Percentiles rank a stretch among this genome's conserved stretches.
Evolutionary conservation across 257 asterid genomes (phyloP).

Genomic region (Scutellaria galericulata): DNA sequence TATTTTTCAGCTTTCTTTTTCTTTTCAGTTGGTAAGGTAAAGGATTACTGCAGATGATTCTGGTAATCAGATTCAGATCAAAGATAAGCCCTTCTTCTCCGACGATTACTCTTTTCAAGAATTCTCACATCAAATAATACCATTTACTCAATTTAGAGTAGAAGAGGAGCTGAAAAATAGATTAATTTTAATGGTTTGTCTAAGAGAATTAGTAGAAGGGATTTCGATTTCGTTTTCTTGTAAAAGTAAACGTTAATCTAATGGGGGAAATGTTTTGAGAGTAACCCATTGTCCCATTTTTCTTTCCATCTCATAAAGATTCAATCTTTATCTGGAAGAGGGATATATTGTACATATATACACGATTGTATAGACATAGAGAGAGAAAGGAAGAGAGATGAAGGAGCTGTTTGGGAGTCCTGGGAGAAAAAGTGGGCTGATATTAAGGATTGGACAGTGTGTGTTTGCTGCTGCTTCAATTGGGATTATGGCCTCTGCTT

Average conservation of each 20-base stretch:
- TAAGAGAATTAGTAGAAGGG: constrained; percentile 30
- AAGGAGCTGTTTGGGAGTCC: constrained; percentile 87
- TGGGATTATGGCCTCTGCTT: constrained; percentile 80
- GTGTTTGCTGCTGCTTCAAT: constrained; percentile 60
- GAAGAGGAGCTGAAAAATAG: constrained; percentile 9
- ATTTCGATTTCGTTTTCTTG: constrained; percentile 19
- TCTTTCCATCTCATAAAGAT: constrained; percentile 46
- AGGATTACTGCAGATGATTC: constrained; percentile 30
- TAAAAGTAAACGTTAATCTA: constrained; percentile 13
- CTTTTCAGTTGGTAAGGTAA: constrained; percentile 33
- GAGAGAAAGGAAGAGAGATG: constrained; percentile 49
- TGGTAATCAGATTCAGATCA: constrained; percentile 38
- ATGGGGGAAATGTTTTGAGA: constrained; percentile 46
- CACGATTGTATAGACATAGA: constrained; percentile 9
- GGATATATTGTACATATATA: constrained; percentile 29
- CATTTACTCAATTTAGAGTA: constrained; percentile 6
- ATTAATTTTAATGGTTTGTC: background rate
- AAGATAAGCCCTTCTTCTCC: constrained; percentile 32
- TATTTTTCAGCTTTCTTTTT: constrained; percentile 13
- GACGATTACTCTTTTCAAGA: constrained; percentile 25
- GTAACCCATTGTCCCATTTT: constrained; percentile 34
- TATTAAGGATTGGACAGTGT: constrained; percentile 72
- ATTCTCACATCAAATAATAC: background rate
- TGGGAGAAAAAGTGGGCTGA: constrained; percentile 78
- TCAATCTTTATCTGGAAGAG: constrained; percentile 41